Conservation (phyloP, 2,329 filamentous ascomycete genomes). For the Knufia petricola region DNA sequence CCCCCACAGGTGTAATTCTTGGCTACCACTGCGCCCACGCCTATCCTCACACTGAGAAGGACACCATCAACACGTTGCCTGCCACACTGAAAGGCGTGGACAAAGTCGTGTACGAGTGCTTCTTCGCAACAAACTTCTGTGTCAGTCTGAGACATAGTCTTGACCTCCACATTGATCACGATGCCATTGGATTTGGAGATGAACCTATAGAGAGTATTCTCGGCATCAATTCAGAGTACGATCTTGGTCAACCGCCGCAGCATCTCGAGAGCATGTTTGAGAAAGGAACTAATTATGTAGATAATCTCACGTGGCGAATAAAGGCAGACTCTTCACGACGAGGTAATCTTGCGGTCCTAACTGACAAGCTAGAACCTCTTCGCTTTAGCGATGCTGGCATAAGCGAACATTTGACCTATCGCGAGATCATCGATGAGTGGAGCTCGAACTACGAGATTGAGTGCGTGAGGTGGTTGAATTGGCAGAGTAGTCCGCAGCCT, state of each 20-base stretch:
- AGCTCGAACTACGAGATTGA: background rate
- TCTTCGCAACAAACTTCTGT: background rate
- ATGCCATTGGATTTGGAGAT: too few relatives aligned
- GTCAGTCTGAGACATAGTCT: background rate
- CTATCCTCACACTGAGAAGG: slow-evolving; percentile 35
- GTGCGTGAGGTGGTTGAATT: slow-evolving; percentile 1
- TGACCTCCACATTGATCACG: background rate
- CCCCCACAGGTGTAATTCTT: slow-evolving; percentile 32
- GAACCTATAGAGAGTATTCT: background rate
- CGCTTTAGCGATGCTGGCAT: background rate
- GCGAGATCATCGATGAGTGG: background rate
- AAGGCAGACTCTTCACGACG: background rate
- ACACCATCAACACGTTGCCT: slow-evolving; percentile 24
- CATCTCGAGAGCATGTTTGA: background rate
- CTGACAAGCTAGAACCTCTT: background rate
- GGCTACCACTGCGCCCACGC: slow-evolving; percentile 40
- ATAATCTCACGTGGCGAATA: background rate
- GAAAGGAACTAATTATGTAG: background rate
- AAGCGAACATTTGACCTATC: background rate
- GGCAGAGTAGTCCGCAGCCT: background rate
- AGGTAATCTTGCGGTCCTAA: background rate
- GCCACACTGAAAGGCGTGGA: slow-evolving; percentile 34
- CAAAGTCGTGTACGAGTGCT: slow-evolving; percentile 2
- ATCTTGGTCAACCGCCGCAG: background rate
- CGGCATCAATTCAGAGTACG: background rate